phyloP scores from a whole-genome alignment of 1,284 basidiomycete genomes.

The Heterobasidion parviporum region DNA sequence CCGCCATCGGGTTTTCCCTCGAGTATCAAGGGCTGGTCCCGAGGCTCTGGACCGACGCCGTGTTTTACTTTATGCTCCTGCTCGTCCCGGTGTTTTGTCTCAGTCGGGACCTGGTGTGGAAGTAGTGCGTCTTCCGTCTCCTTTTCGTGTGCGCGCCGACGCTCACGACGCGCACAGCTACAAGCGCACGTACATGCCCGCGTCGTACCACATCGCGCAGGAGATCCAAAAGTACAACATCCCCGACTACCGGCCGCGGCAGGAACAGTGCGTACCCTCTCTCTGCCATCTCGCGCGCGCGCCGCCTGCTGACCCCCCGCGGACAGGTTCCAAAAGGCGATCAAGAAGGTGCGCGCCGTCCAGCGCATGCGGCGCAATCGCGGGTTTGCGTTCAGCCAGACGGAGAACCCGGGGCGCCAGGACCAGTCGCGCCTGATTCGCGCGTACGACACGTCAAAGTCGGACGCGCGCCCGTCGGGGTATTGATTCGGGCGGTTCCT shows the following conservation, averaged over 20 bases:
- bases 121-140: conserved; percentile 54
- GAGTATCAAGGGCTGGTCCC: conserved; percentile 87
- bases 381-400: conserved; percentile 95
- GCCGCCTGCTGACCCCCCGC: neutral
- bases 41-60: conserved; percentile 76
- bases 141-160: neutral
- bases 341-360: conserved; percentile 94
- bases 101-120: conserved; percentile 90
- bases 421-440: conserved; percentile 84
- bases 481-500: conserved; percentile 33
- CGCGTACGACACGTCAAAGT: conserved; percentile 84
- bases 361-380: conserved; percentile 92
- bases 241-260: conserved; percentile 93
- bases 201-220: conserved; percentile 95
- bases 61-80: conserved; percentile 88
- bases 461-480: conserved; percentile 60
- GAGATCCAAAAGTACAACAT: conserved; percentile 97
- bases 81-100: conserved; percentile 88
- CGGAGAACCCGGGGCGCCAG: conserved; percentile 73
- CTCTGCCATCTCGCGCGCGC: neutral
- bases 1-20: conserved; percentile 82
- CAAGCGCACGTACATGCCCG: conserved; percentile 83
- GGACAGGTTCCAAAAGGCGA: conserved; percentile 87
- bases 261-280: conserved; percentile 74
- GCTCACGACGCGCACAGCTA: conserved; percentile 48